Percentiles rank a stretch among this genome's conserved stretches.
phyloP scores from a whole-genome alignment of 148 eudicot species.

The Vaccinium vitisidaea region DNA sequence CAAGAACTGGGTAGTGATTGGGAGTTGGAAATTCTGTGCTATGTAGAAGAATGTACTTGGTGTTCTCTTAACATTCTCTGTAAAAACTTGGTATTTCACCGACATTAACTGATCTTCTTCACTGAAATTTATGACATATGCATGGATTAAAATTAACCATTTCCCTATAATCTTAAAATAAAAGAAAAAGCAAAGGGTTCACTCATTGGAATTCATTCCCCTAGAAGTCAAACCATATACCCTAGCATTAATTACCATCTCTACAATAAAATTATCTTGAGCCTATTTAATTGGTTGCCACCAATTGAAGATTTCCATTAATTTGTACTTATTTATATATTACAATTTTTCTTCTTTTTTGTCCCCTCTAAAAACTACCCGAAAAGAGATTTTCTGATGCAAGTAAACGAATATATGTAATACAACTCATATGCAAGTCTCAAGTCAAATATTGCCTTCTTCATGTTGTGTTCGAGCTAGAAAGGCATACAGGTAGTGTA shows the following conservation, averaged over 20 bases:
- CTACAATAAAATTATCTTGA: too few relatives aligned
- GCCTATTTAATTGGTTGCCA: too few relatives aligned
- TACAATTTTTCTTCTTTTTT: too few relatives aligned
- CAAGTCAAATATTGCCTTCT: too few relatives aligned
- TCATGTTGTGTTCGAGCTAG: too few relatives aligned
- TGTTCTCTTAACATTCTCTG: slow-evolving; percentile 2
- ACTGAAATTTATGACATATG: neutral
- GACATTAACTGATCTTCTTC: neutral
- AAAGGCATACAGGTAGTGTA: too few relatives aligned
- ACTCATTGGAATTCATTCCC: neutral
- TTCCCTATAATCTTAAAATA: neutral
- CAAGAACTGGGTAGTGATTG: neutral
- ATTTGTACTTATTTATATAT: too few relatives aligned
- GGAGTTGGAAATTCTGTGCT: neutral
- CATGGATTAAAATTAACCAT: neutral
- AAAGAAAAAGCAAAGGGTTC: neutral
- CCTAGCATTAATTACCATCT: neutral
- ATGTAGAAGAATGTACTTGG: neutral
- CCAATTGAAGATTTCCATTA: too few relatives aligned
- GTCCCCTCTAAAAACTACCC: too few relatives aligned
- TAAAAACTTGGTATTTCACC: neutral
- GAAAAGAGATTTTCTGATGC: too few relatives aligned
- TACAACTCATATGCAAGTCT: too few relatives aligned
- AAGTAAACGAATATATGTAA: too few relatives aligned
- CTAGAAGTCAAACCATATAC: neutral